Conservation (phyloP, 2,329 filamentous ascomycete genomes). For the Thielaviopsis musarum region DNA sequence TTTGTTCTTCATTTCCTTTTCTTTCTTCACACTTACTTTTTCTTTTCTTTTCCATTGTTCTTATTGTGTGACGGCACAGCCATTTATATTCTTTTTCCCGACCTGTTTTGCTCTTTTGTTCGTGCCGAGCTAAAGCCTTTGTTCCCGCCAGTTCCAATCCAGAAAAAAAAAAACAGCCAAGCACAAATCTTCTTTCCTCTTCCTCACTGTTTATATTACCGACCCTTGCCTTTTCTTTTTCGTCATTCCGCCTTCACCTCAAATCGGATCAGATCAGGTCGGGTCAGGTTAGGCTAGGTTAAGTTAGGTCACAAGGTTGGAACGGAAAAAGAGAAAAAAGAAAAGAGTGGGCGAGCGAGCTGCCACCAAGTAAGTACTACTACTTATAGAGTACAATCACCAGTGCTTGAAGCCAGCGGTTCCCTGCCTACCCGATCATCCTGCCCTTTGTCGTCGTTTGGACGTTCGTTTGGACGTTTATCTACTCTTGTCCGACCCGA, state of each 20-base stretch:
- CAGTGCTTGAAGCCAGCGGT: background rate
- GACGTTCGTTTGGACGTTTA: background rate
- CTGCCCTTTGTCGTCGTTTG: background rate
- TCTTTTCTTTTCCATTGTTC: background rate
- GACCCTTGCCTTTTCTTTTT: background rate
- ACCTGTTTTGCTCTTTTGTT: background rate
- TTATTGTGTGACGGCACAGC: background rate
- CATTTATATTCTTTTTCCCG: background rate
- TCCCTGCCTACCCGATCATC: background rate
- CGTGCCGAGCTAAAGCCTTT: too few species aligned
- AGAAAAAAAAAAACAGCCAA: too few species aligned
- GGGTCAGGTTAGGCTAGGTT: background rate
- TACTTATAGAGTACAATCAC: background rate
- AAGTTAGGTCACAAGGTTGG: background rate
- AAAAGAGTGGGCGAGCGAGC: background rate
- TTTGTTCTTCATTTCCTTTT: too few species aligned
- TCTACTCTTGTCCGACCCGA: background rate
- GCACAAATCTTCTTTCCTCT: background rate
- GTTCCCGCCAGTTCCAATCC: too few species aligned
- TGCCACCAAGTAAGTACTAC: background rate
- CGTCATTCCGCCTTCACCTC: background rate
- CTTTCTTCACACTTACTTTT: too few species aligned
- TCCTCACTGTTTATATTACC: background rate
- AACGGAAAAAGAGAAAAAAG: background rate
- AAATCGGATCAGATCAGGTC: background rate